Evolutionary conservation across 768 basidiomycete species (phyloP), one percentile per base, ranked within the genome.

Genomic region (Macrolepiota fuliginosa): DNA sequence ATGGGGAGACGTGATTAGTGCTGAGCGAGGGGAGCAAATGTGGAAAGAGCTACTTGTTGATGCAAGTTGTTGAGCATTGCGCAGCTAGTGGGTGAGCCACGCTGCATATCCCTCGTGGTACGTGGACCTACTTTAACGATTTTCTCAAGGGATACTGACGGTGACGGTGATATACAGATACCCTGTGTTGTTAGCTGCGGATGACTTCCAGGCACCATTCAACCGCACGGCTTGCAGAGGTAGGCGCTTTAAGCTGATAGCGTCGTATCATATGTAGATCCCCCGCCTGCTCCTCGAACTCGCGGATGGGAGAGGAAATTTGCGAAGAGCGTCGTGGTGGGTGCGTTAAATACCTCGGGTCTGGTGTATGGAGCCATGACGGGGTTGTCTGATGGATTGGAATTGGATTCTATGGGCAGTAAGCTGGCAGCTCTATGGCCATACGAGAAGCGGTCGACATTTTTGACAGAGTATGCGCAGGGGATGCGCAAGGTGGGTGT

Each of bases 151-250:
- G 29, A 3, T 10, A 12, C 13, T 49, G 4, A 13, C 24, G 51
- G 58, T 56, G 19, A 65, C 27, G 29, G 7, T n/a, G 25, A 19
- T 56, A 1, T 54, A 10, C 62, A 94, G 92, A 47, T 76, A 80
- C 67, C 93, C 93, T 0, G 89, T 96, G 1, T 70, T 97, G 5
- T 75, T 96, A 32, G 94, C 94, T 0, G 78, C 96, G 1, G 95
- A 97, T 65, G 94, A 96, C 66, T 86, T 92, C 71, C 95, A 96
- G 71, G 81, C 92, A 0, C 73, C 96, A 25, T 94, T 91, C 68
- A 78, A 83, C 69, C 75, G 78, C 50, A 84, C 89, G 0, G 69
- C 75, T 27, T 96, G 96, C 74, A 83, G 86, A 25, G 87, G 92
- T 60, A 89, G 90, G 12, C 85, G 87, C 46, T 92, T 87, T 73